Evolutionary conservation across 2,329 filamentous ascomycete species (phyloP), one percentile per base, ranked within the genome.

Genomic region (Fusarium duplospermum): DNA sequence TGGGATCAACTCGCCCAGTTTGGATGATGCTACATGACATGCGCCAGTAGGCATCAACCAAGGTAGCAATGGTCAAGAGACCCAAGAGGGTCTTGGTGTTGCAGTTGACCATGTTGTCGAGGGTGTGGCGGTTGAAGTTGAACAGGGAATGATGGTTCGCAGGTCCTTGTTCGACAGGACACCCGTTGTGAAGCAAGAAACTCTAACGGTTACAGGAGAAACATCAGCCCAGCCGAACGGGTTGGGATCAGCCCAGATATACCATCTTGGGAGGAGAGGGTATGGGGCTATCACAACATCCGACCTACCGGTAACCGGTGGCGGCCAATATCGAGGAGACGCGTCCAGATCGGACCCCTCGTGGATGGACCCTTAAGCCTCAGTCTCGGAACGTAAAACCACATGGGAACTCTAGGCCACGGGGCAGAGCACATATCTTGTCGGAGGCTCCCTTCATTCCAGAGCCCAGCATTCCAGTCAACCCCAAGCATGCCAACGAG

Each of bases 21-120:
- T 77, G 75, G 20, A 77, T 77, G 6, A 77, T 52, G 16, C 75
- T 63, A 27, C 75, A 77, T 1, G 73, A 77, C 75, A 77, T 76
- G 11, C 75, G 75, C 73, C 75, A 77, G 64, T 62, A 77, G 13
- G 73, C 75, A n/a, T 77, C 71, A 4, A 20, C 63, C n/a, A 63
- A 57, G 8, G 66, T 36, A 18, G 54, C 47, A 4, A 77, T n/a
- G 27, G 24, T 27, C 63, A 77, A 5, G 4, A 77, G 47, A 8
- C 57, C 36, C 18, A 77, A 20, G 6, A 76, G 35, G 24, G 10
- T 45, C 36, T 47, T 69, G 9, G 33, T 60, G 35, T 50, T 62
- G 35, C 40, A 29, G 42, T 68, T 70, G 29, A 61, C 59, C 75
- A 77, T 77, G 4, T 56, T 77, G 6, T 56, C 54, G 58, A 36